Evolutionary conservation across 306 rosid genomes (phyloP), one percentile per base, ranked within the genome.

Genomic region (Urtica urens): DNA sequence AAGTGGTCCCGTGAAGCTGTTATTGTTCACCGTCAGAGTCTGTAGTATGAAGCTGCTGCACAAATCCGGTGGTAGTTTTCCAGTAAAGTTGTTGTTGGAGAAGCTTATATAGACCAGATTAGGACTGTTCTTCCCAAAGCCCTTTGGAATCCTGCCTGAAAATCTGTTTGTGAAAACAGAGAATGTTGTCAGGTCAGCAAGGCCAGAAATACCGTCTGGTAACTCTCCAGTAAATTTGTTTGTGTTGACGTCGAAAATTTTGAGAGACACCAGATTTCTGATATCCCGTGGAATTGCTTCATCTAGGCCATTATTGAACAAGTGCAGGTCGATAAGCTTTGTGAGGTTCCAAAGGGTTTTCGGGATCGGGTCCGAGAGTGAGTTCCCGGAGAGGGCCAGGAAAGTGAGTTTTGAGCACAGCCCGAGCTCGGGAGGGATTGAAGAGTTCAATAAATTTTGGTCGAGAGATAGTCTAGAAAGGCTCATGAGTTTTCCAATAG

Each of bases 371-470:
- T 51, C 57, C 1, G 65, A 49, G 21, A 60, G 16, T 3, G n/a
- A 9, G 46, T 60, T 60, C 11, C 11, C 24, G 0, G 26, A 40
- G n/a, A 60, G 50, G 25, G 26, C 54, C 25, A 59, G 24, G 7
- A 3, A 0, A 12, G 2, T 19, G 6, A 49, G 57, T 19, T 49
- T 72, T 24, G 53, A 73, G 59, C 79, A 80, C 21, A 41, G 49
- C 27, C 83, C 78, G 42, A 78, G 79, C 61, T 77, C 83, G 45
- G 49, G 57, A 46, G 94, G 81, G 21, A 80, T 40, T 19, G 71
- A 40, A 40, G 79, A 77, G 53, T 70, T 80, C 23, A 83, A 70
- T 1, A 22, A 16, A 24, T 80, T 77, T 0, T 0, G 0, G 0
- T 40, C 0, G 1, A 84, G 75, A 57, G 72, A 77, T 15, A 80